Evolutionary conservation across 2,329 filamentous ascomycete genomes (phyloP).

Genomic region (Aspergillus puulaauensis): DNA sequence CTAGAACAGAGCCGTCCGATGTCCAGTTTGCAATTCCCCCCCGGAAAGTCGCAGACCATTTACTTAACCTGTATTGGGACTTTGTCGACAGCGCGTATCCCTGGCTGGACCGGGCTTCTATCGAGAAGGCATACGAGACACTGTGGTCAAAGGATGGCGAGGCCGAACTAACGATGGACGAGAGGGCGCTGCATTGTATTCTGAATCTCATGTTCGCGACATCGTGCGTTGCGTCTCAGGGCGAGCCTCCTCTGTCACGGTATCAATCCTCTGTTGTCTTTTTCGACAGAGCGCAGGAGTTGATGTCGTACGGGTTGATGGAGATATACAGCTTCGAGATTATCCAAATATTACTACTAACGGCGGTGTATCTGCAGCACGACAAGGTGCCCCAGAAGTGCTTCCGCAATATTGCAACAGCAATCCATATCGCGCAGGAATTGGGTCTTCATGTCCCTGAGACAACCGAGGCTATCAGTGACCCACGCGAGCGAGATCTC

Average conservation of each 20-base stretch:
- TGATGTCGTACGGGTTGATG: neutral
- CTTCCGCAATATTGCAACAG: neutral
- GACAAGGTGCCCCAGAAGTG: neutral
- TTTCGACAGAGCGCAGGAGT: neutral
- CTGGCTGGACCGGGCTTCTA: neutral
- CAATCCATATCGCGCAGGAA: neutral
- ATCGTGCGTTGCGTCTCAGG: neutral
- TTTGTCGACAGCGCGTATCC: neutral
- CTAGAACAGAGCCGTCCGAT: neutral
- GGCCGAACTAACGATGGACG: neutral
- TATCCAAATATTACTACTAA: neutral
- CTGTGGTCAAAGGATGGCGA: neutral
- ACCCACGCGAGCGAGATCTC: neutral
- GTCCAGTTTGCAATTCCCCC: neutral
- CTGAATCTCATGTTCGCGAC: neutral
- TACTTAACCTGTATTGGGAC: neutral
- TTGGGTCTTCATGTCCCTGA: neutral
- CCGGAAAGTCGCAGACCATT: neutral
- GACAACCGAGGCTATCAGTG: neutral
- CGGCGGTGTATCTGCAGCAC: neutral
- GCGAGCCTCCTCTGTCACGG: neutral
- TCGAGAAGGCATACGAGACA: neutral
- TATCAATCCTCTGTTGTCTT: neutral
- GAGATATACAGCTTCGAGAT: neutral
- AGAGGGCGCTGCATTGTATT: neutral